Evolutionary conservation across 768 basidiomycete species (phyloP).

Genomic region (Panaeolus cyanescens): DNA sequence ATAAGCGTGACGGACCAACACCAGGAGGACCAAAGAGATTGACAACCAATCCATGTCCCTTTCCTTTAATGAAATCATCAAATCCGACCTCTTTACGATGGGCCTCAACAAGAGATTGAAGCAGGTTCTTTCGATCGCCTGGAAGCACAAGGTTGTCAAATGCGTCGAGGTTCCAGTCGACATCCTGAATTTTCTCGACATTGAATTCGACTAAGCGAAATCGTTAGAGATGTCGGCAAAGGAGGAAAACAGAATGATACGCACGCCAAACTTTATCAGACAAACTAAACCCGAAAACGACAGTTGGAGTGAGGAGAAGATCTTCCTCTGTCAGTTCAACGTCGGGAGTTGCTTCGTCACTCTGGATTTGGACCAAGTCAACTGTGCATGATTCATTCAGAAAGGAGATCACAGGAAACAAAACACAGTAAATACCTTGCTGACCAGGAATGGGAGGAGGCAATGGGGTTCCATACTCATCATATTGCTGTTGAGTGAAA

Average conservation of each 20-base stretch:
- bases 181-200: conserved; percentile 51
- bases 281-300: conserved; percentile 66
- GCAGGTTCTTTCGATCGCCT: conserved; percentile 49
- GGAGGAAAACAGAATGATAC: conserved; percentile 19
- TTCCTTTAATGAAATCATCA: conserved; percentile 65
- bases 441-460: conserved; percentile 4
- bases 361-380: conserved; percentile 13
- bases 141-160: conserved; percentile 65
- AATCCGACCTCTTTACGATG: conserved; percentile 54
- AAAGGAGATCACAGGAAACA: not conserved
- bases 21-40: conserved; percentile 61
- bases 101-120: conserved; percentile 59
- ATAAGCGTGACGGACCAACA: conserved; percentile 39
- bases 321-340: conserved; percentile 51
- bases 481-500: conserved; percentile 6
- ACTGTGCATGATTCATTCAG: not conserved
- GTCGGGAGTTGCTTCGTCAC: conserved; percentile 24
- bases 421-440: not conserved
- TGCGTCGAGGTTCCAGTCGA: conserved; percentile 59
- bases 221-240: not conserved
- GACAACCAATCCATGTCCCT: conserved; percentile 62
- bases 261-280: conserved; percentile 59
- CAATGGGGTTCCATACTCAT: conserved; percentile 22
- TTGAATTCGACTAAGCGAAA: conserved; percentile 55
- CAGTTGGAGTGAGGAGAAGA: conserved; percentile 54